phyloP scores from a whole-genome alignment of 345 rosid genomes.

The Turnera subulata region DNA sequence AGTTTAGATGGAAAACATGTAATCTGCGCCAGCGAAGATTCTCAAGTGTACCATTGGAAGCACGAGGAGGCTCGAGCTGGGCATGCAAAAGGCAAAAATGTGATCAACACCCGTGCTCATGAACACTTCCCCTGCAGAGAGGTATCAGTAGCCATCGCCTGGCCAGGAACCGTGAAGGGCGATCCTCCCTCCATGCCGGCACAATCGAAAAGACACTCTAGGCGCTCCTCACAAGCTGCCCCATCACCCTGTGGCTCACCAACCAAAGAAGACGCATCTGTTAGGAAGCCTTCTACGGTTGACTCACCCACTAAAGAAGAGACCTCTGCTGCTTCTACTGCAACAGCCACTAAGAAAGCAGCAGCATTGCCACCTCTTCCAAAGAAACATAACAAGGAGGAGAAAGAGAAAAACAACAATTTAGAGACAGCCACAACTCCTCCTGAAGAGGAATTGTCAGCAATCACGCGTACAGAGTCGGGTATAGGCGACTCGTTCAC shows the following conservation, averaged over 20 bases:
- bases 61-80: slow-evolving; percentile 42
- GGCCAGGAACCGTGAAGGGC: slow-evolving; percentile 71
- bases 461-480: slow-evolving; percentile 34
- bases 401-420: slow-evolving; percentile 14
- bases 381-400: slow-evolving; percentile 43
- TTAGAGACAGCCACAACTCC: slow-evolving; percentile 36
- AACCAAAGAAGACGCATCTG: slow-evolving; percentile 33
- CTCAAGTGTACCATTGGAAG: slow-evolving; percentile 82
- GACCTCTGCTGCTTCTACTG: neutral
- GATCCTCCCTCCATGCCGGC: slow-evolving; percentile 50
- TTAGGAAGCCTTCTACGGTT: neutral
- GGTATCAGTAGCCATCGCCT: slow-evolving; percentile 78
- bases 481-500: slow-evolving; percentile 45
- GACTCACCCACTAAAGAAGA: slow-evolving; percentile 13
- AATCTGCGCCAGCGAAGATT: slow-evolving; percentile 78
- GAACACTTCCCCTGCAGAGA: slow-evolving; percentile 79
- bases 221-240: slow-evolving; percentile 28
- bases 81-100: slow-evolving; percentile 37
- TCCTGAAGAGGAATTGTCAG: slow-evolving; percentile 40
- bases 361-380: slow-evolving; percentile 71
- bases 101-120: slow-evolving; percentile 37
- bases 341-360: slow-evolving; percentile 38
- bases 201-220: slow-evolving; percentile 47
- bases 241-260: slow-evolving; percentile 36
- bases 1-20: slow-evolving; percentile 65